phyloP scores from a whole-genome alignment of 2,329 filamentous ascomycete species.

The Allantophomopsis lycopodina region DNA sequence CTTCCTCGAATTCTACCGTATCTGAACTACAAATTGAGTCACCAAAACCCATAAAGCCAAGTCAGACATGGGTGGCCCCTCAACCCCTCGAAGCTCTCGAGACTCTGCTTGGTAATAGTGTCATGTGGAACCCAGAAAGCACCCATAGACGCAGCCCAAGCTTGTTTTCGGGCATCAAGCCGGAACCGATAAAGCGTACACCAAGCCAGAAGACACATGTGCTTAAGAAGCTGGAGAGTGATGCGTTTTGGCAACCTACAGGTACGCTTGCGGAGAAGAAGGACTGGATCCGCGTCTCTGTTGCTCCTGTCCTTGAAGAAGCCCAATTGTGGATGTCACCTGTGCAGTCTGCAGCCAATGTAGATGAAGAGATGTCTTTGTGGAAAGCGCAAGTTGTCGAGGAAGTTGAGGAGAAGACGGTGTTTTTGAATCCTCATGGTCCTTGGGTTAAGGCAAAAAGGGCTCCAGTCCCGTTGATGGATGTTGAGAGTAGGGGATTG shows the following conservation, averaged over 20 bases:
- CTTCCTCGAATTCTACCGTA: neutral
- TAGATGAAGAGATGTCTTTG: neutral
- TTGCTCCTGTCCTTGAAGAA: neutral
- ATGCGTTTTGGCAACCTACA: neutral
- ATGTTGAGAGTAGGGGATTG: neutral
- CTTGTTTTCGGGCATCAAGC: too few species aligned
- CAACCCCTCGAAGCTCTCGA: too few species aligned
- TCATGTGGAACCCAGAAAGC: too few species aligned
- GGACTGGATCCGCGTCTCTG: too few species aligned
- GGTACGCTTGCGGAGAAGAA: neutral
- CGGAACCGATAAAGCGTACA: neutral
- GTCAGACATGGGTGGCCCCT: too few species aligned
- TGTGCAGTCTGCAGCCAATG: neutral
- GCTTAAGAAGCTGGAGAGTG: neutral
- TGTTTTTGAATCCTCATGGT: neutral
- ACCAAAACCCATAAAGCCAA: too few species aligned
- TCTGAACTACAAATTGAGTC: too few species aligned
- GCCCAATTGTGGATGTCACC: neutral
- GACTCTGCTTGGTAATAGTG: too few species aligned
- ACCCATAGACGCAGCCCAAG: too few species aligned
- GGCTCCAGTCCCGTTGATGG: neutral
- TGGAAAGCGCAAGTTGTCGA: neutral
- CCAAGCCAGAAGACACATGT: neutral
- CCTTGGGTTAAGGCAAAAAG: neutral
- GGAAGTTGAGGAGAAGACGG: neutral